Evolutionary conservation across 352 stramenopile species (phyloP).

Genomic region (Blastocystis sp.): DNA sequence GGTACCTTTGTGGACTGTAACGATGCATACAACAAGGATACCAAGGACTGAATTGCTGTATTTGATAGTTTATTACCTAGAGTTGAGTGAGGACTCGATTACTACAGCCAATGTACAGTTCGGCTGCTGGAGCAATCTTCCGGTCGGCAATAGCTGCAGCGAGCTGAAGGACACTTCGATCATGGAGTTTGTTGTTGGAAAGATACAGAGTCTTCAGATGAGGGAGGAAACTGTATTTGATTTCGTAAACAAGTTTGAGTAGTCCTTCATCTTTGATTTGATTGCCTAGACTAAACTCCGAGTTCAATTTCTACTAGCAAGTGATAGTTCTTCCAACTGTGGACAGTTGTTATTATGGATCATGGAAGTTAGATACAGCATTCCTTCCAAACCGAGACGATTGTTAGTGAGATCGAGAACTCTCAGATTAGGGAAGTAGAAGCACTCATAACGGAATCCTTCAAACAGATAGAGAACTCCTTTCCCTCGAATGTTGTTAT

Average conservation of each 20-base stretch:
- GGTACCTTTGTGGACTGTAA: neutral
- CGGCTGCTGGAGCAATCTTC: neutral
- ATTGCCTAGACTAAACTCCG: neutral
- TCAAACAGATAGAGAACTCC: slow-evolving; percentile 34
- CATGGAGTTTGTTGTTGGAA: slow-evolving; percentile 47
- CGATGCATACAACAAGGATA: slow-evolving; percentile 40
- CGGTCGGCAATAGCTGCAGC: neutral
- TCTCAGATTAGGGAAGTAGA: slow-evolving; percentile 12
- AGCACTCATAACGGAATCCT: slow-evolving; percentile 8
- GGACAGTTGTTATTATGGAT: slow-evolving; percentile 64
- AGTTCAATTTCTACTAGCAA: neutral
- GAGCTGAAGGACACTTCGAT: neutral
- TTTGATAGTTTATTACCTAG: slow-evolving; percentile 23
- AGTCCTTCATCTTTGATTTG: slow-evolving; percentile 31
- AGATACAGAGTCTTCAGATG: slow-evolving; percentile 43
- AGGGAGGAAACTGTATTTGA: slow-evolving; percentile 44
- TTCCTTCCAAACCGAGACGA: neutral
- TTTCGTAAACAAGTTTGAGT: slow-evolving; percentile 33
- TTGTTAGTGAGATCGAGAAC: slow-evolving; percentile 61
- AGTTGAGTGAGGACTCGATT: neutral
- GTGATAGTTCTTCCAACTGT: slow-evolving; percentile 28
- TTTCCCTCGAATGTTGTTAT: slow-evolving; percentile 16
- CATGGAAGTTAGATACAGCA: slow-evolving; percentile 17
- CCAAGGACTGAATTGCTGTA: slow-evolving; percentile 7
- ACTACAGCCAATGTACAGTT: slow-evolving; percentile 53